Base-by-base conservation (phyloP, 148 eudicot species). In the Polygonum aviculare region DNA sequence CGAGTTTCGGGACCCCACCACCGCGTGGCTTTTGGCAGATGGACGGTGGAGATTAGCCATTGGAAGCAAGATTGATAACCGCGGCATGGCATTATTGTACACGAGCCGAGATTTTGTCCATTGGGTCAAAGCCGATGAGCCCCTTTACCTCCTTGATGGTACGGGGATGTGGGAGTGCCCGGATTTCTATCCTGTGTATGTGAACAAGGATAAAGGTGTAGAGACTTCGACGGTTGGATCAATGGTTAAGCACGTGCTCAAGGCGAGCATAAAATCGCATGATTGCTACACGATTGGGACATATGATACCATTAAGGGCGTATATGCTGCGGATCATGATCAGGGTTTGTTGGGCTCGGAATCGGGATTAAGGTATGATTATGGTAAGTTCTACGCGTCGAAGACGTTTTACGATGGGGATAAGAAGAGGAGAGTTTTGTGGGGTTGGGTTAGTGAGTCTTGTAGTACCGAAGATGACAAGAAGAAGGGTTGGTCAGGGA, bases 81-180 rank as follows among this genome's bases (percentile, higher is more conserved):
- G 69, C 7, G 90, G 90, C 14, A 11, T 70, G 19, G 84, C 88
- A 0, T 15, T 87, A 14, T 45, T 92, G 41, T 90, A 79, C 77
- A 80, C 55, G 33, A 92, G 91, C 16, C 84, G 45, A 59, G 93
- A 93, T 81, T 93, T 93, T 74, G 55, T 77, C 0, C 7, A 72
- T 1, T 93, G 95, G 93, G 75, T 60, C 15, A 1, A 77, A 69
- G 78, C 88, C 8, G n/a, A 85, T 2, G 73, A 82, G 9, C 90
- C 89, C 0, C 57, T 93, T 0, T 85, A 89, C 70, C 80, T 83
- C 0, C 16, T 80, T 0, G 44, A 77, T 1, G 76, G 39, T 2
- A 81, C 85, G 18, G 89, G 89, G 2, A 93, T 93, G 97, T 90
- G 95, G 93, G 93, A 93, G 79, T 90, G 96, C 35, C 89, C 92